Evolutionary conservation across 176 grass and related monocot species (phyloP).

Genomic region (Carex cristatella): DNA sequence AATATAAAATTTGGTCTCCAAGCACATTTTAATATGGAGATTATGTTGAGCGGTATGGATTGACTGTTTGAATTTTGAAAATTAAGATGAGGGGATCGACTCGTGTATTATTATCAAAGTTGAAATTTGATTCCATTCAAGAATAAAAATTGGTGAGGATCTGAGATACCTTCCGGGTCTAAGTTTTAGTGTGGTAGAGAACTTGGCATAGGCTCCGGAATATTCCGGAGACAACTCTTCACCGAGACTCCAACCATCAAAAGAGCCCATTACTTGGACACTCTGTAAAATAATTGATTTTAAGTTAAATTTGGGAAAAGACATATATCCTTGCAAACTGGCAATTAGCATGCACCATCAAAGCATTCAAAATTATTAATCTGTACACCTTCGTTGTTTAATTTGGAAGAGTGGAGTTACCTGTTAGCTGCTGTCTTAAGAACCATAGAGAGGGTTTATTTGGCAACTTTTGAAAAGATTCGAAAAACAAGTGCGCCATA

Average conservation of each 20-base stretch:
- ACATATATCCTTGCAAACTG: neutral
- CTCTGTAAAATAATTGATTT: slow-evolving; percentile 22
- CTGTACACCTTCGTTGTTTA: neutral
- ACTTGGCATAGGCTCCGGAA: slow-evolving; percentile 59
- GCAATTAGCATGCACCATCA: neutral
- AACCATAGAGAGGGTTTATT: neutral
- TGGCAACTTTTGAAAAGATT: neutral
- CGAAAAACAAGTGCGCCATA: neutral
- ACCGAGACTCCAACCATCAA: slow-evolving; percentile 80
- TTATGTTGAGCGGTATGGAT: too few species aligned
- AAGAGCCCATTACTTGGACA: slow-evolving; percentile 94
- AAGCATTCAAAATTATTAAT: neutral
- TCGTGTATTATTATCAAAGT: neutral
- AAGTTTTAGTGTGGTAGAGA: slow-evolving; percentile 69
- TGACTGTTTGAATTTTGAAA: too few species aligned
- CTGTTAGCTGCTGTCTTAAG: neutral
- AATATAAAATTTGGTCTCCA: too few species aligned
- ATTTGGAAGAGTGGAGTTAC: neutral
- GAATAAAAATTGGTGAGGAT: neutral
- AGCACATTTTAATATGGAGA: too few species aligned
- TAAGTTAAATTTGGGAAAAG: neutral
- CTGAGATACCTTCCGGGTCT: slow-evolving; percentile 76
- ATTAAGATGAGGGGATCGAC: too few species aligned
- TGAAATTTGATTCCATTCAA: neutral
- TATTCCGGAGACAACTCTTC: slow-evolving; percentile 78